A percentile compares a stretch with the other conserved stretches of the same genome.
phyloP scores from a whole-genome alignment of 805 yeast species.

The Saturnispora quitensis region DNA sequence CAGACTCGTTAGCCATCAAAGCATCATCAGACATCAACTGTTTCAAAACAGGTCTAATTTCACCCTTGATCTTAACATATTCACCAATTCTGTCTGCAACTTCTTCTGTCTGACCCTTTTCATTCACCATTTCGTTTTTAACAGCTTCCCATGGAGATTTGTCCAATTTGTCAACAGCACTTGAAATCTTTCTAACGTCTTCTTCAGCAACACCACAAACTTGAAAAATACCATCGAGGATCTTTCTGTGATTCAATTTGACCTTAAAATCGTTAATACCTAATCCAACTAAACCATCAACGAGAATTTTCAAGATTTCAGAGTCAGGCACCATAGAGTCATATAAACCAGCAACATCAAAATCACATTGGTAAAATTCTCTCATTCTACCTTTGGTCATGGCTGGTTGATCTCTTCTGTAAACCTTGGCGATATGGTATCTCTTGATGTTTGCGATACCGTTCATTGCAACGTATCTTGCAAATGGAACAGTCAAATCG shows the following conservation, averaged over 20 bases:
- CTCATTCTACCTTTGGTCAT: slow-evolving; percentile 99
- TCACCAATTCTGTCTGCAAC: slow-evolving; percentile 92
- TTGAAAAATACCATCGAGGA: slow-evolving; percentile 90
- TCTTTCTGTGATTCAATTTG: slow-evolving; percentile 91
- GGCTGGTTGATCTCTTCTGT: slow-evolving; percentile 99
- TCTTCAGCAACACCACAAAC: slow-evolving; percentile 91
- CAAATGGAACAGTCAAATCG: slow-evolving; percentile 97
- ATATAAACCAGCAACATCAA: slow-evolving; percentile 89
- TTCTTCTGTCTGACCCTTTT: slow-evolving; percentile 82
- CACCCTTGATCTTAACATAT: slow-evolving; percentile 78
- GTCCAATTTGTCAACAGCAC: slow-evolving; percentile 95
- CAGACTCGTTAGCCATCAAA: slow-evolving; percentile 58
- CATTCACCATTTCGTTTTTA: slow-evolving; percentile 82
- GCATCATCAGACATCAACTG: slow-evolving; percentile 47
- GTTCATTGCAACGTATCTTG: slow-evolving; percentile 94
- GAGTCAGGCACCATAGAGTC: slow-evolving; percentile 97
- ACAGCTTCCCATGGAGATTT: slow-evolving; percentile 94
- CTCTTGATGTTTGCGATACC: slow-evolving; percentile 84
- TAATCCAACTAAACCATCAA: slow-evolving; percentile 74
- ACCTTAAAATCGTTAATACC: slow-evolving; percentile 87
- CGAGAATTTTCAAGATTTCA: slow-evolving; percentile 71
- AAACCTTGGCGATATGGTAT: slow-evolving; percentile 95
- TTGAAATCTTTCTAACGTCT: slow-evolving; percentile 86
- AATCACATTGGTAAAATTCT: slow-evolving; percentile 98
- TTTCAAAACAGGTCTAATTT: slow-evolving; percentile 52